Base-by-base conservation (phyloP, 2,329 filamentous ascomycete species). In the Emydomyces testavorans region DNA sequence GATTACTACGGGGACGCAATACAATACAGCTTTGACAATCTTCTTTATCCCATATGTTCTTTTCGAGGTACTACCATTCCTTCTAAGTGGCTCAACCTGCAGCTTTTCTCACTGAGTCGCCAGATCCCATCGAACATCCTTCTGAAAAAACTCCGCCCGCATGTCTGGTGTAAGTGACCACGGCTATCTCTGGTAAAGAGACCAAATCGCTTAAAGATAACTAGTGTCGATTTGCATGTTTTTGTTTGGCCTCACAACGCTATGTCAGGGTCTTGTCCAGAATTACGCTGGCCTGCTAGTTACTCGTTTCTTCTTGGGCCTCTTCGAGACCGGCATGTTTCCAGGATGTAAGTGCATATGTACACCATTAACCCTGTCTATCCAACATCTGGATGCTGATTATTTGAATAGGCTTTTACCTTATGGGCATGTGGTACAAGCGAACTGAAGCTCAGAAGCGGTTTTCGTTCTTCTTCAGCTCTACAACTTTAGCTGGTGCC, bases 401-500 rank as follows among this genome's bases (percentile, higher is more conserved):
- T 44, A 10, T 40, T 16, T 16, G 35, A 44, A 3, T 38, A 66
- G 64, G 64, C 38, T 70, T 71, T 56, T 76, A 88, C 59, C 69
- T 89, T 6, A 80, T 88, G 52, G 80, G 85, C 50, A 90, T 90
- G 81, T 69, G 66, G 88, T 98, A 96, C 58, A 80, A 82, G 51
- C 79, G 90, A 51, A 73, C 73, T 37, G 92, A 96, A 67, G 87
- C 89, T 1, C 90, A 96, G 66, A 86, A 87, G 59, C 80, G 92
- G 24, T 95, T 89, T 68, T 85, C 82, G 13, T 89, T 96, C 71
- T 96, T 96, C 73, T 96, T 96, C 72, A 81, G 78, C 59, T 85
- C 74, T 6, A 77, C 78, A 1, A 77, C 75, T 1, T 67, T 79
- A 1, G 77, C 78, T 1, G 77, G 78, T 38, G 77, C 78, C 1